Percentiles rank a stretch among this genome's conserved stretches.
These are phyloP conservation scores for Yamadazyma sp. DNA, from an alignment of 805 yeast genomes.

Conservation along the genomic window DNA sequence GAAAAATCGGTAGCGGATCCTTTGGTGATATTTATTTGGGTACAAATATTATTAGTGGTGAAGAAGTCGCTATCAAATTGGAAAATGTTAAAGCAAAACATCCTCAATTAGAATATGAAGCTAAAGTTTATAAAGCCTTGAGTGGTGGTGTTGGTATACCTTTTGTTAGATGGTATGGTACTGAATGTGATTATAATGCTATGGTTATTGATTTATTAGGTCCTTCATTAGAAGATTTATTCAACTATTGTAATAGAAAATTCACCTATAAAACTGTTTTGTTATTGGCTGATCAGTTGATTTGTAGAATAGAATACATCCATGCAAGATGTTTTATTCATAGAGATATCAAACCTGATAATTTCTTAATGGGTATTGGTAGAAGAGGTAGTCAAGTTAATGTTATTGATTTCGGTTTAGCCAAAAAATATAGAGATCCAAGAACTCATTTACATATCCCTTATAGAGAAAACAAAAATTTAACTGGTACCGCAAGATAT, in stretches of 20 bases:
- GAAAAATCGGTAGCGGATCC: slow-evolving; percentile 95
- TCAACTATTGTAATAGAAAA: slow-evolving; percentile 92
- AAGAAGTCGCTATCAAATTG: slow-evolving; percentile 94
- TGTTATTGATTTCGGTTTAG: slow-evolving; percentile 91
- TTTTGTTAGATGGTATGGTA: slow-evolving; percentile 91
- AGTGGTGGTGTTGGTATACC: slow-evolving; percentile 98
- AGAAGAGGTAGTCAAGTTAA: slow-evolving; percentile 93
- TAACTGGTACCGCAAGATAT: slow-evolving; percentile 97
- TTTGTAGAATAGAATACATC: slow-evolving; percentile 90
- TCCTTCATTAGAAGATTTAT: slow-evolving; percentile 90
- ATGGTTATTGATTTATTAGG: slow-evolving; percentile 96
- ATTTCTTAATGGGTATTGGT: slow-evolving; percentile 85
- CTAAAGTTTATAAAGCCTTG: slow-evolving; percentile 88
- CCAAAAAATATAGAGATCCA: slow-evolving; percentile 92
- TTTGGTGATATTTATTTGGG: slow-evolving; percentile 96
- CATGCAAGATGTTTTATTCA: slow-evolving; percentile 92
- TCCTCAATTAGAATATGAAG: slow-evolving; percentile 96
- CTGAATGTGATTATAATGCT: slow-evolving; percentile 94
- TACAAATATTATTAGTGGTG: slow-evolving; percentile 91
- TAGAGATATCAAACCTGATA: slow-evolving; percentile 81
- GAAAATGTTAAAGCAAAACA: slow-evolving; percentile 89
- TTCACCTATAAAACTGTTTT: slow-evolving; percentile 92
- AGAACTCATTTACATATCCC: slow-evolving; percentile 93
- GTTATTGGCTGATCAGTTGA: slow-evolving; percentile 88
- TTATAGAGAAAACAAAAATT: slow-evolving; percentile 91